Percentiles rank a stretch among this genome's conserved stretches.
phyloP scores from a whole-genome alignment of 2,329 filamentous ascomycete species.

The Talaromyces rugulosus region DNA sequence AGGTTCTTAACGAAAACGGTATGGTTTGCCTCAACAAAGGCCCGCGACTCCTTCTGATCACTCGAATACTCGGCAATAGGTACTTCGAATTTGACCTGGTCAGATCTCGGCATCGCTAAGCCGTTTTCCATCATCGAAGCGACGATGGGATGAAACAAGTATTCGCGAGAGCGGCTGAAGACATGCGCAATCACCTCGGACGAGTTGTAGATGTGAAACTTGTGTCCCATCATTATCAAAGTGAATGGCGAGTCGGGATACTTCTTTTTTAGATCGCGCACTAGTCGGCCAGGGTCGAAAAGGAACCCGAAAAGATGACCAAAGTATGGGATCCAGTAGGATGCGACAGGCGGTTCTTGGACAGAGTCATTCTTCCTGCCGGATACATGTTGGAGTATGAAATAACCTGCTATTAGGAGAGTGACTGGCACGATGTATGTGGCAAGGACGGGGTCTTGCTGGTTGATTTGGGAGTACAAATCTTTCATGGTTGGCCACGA shows the following conservation, averaged over 20 bases:
- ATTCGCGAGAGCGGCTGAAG: slow-evolving; percentile 12
- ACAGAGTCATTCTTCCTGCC: not conserved
- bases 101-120: slow-evolving; percentile 3
- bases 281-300: slow-evolving; percentile 3
- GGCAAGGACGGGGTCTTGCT: not conserved
- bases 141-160: slow-evolving; percentile 12
- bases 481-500: not conserved
- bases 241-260: slow-evolving; percentile 11
- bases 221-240: slow-evolving; percentile 10
- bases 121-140: slow-evolving; percentile 14
- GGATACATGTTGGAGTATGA: not conserved
- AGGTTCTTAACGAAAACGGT: slow-evolving; percentile 9
- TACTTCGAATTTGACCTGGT: slow-evolving; percentile 10
- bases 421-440: not conserved
- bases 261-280: slow-evolving; percentile 5
- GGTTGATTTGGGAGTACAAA: not conserved
- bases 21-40: slow-evolving; percentile 9
- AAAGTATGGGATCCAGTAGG: slow-evolving; percentile 10
- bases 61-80: slow-evolving; percentile 2
- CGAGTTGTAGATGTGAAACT: slow-evolving; percentile 13
- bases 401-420: not conserved
- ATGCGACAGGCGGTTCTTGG: slow-evolving; percentile 7
- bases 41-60: slow-evolving; percentile 7
- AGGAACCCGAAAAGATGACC: slow-evolving; percentile 12
- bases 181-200: slow-evolving; percentile 7